Evolutionary conservation across 352 stramenopile genomes (phyloP).

Genomic region (Globisporangium paroecandrum): DNA sequence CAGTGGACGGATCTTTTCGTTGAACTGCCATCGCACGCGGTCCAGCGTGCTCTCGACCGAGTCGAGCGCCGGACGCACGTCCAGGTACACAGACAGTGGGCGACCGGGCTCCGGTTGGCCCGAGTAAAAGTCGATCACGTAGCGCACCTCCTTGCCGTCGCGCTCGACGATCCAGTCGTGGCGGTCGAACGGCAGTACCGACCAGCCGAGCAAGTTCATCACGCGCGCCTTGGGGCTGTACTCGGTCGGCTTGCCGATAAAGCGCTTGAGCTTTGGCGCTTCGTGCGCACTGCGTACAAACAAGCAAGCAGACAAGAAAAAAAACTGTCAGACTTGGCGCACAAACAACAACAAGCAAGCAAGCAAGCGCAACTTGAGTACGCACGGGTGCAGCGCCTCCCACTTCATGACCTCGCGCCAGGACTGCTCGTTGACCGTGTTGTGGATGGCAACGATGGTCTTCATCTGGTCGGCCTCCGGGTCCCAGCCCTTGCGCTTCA

Average conservation of each 20-base stretch:
- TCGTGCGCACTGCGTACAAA: slow-evolving; percentile 27
- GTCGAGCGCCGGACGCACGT: slow-evolving; percentile 96
- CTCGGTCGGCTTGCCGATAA: slow-evolving; percentile 94
- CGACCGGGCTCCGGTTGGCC: slow-evolving; percentile 81
- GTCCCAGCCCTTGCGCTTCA: slow-evolving; percentile 95
- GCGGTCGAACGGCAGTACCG: slow-evolving; percentile 95
- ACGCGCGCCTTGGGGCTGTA: slow-evolving; percentile 93
- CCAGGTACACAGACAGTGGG: slow-evolving; percentile 92
- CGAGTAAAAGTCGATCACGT: slow-evolving; percentile 99
- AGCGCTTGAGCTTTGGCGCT: slow-evolving; percentile 90
- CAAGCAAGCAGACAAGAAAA: slow-evolving; percentile 5
- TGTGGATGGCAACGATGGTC: slow-evolving; percentile 96
- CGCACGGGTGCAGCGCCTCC: slow-evolving; percentile 75
- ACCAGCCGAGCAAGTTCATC: slow-evolving; percentile 81
- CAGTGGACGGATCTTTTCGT: slow-evolving; percentile 67
- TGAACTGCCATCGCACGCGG: slow-evolving; percentile 76
- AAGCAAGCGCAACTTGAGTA: slow-evolving; percentile 5
- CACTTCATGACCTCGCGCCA: slow-evolving; percentile 93
- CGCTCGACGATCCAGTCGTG: slow-evolving; percentile 98
- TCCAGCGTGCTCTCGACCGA: slow-evolving; percentile 75
- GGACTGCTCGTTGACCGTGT: slow-evolving; percentile 96
- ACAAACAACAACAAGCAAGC: neutral
- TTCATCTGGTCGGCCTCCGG: slow-evolving; percentile 91
- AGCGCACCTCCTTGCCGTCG: slow-evolving; percentile 90
- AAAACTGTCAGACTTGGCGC: slow-evolving; percentile 1